Evolutionary conservation across 1,139 yeast genomes (phyloP), one percentile per base, ranked within the genome.

Genomic region (Diutina catenulata): DNA sequence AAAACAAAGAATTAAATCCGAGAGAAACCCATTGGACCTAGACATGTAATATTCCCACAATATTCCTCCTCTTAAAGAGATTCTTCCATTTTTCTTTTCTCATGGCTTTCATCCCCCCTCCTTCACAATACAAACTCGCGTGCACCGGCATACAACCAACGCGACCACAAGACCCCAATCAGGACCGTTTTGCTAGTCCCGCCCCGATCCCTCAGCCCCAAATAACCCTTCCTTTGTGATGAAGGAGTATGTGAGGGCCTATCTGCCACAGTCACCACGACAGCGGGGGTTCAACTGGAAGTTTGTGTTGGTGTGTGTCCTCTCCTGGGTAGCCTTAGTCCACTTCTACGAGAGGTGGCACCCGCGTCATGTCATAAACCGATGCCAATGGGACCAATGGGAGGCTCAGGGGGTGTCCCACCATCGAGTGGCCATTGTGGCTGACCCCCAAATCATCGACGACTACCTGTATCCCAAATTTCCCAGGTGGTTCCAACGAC

Each of bases 361-460:
- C n/a, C 81, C 80, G 0, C 59, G 56, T 33, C 51, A 56, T 18
- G 62, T 73, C 0, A 56, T 83, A 19, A 49, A 51, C 3, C 49
- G 54, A 31, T 86, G 95, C 49, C 50, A 57, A 5, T 84, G 94
- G 94, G 43, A 55, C 3, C 52, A 54, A 0, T 79, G 88, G 87
- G 86, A 80, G 45, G 16, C n/a, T 14, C 43, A 32, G 1, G 35
- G 19, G 11, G 25, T 26, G 14, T 45, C 53, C 8, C 76, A 86
- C 0, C 78, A 80, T 47, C 69, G 79, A 38, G 64, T 88, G 2
- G 80, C 81, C 0, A 54, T 91, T 14, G 65, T 84, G 35, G 97
- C 96, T 0, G 98, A 91, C 53, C 97, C 97, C 0, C 97, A 91
- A 53, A 66, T 91, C 31, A 81, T 88, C 47, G 97, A 91, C 51